A percentile compares a stretch with the other conserved stretches of the same genome.
phyloP scores from a whole-genome alignment of 1,284 basidiomycete genomes.

The Rhizopogon hawkerae region DNA sequence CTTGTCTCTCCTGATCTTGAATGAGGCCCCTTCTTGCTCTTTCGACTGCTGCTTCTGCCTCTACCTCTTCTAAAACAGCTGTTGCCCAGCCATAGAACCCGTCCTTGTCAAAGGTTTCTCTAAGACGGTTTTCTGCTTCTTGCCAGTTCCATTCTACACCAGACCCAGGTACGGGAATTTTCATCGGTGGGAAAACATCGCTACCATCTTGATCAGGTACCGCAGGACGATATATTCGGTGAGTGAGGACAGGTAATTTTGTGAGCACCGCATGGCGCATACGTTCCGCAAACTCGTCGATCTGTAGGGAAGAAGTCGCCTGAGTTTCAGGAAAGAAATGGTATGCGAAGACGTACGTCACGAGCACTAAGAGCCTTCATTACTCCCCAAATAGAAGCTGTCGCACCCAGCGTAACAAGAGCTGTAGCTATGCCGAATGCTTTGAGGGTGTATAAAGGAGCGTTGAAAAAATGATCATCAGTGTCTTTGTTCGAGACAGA shows the following conservation, averaged over 20 bases:
- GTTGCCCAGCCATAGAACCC: slow-evolving; percentile 48
- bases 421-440: slow-evolving; percentile 40
- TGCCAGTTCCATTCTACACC: slow-evolving; percentile 38
- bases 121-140: slow-evolving; percentile 42
- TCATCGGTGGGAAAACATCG: background rate
- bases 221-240: slow-evolving; percentile 40
- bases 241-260: slow-evolving; percentile 40
- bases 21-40: slow-evolving; percentile 15
- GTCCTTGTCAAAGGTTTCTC: slow-evolving; percentile 45
- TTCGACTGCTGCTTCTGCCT: slow-evolving; percentile 44
- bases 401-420: slow-evolving; percentile 29
- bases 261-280: slow-evolving; percentile 40
- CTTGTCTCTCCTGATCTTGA: background rate
- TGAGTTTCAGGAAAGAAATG: background rate
- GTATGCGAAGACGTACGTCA: slow-evolving; percentile 26
- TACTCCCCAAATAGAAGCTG: slow-evolving; percentile 30
- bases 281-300: slow-evolving; percentile 44
- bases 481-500: slow-evolving; percentile 12
- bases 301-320: slow-evolving; percentile 28
- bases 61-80: slow-evolving; percentile 42
- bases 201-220: background rate
- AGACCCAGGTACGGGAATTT: background rate
- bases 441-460: slow-evolving; percentile 33
- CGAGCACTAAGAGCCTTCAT: slow-evolving; percentile 33
- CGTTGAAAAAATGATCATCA: slow-evolving; percentile 26